Percentiles rank a stretch among this genome's conserved stretches.
Evolutionary conservation across 176 grass and related monocot species (phyloP).

Genomic region (Aegilops longissima): DNA sequence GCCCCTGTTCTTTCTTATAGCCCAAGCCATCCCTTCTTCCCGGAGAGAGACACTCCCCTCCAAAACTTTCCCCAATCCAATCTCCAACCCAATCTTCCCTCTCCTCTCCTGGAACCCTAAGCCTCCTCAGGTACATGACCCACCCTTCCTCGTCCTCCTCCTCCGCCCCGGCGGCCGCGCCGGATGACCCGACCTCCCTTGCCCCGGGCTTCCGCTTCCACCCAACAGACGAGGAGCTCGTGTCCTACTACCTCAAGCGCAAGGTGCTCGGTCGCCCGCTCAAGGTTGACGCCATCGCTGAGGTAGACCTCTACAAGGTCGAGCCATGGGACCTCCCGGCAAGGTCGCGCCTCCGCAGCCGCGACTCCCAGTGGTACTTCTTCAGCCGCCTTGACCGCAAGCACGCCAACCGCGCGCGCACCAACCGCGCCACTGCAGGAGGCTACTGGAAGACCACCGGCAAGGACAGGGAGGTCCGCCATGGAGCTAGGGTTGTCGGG

Average conservation of each 20-base stretch:
- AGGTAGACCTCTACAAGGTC: slow-evolving; percentile 86
- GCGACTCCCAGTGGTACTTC: slow-evolving; percentile 98
- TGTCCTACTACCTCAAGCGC: slow-evolving; percentile 91
- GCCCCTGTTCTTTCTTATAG: slow-evolving; percentile 39
- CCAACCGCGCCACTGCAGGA: slow-evolving; percentile 65
- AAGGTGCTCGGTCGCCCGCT: slow-evolving; percentile 66
- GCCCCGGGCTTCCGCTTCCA: slow-evolving; percentile 80
- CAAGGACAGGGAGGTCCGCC: slow-evolving; percentile 77
- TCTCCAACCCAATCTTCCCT: neutral
- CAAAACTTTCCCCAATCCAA: slow-evolving; percentile 41
- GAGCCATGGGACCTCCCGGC: slow-evolving; percentile 91
- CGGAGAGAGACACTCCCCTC: neutral
- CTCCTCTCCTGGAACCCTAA: slow-evolving; percentile 27
- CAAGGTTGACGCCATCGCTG: slow-evolving; percentile 80
- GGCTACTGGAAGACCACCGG: slow-evolving; percentile 99
- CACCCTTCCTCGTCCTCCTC: slow-evolving; percentile 40
- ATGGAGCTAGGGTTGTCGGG: slow-evolving; percentile 53
- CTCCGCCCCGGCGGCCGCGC: neutral
- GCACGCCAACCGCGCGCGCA: slow-evolving; percentile 81
- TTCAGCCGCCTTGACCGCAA: slow-evolving; percentile 95
- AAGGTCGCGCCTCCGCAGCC: slow-evolving; percentile 65
- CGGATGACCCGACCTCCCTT: slow-evolving; percentile 45
- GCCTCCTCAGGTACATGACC: slow-evolving; percentile 38
- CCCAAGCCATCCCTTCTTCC: slow-evolving; percentile 44
- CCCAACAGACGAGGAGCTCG: slow-evolving; percentile 82